Evolutionary conservation across 2,329 filamentous ascomycete genomes (phyloP), one percentile per base, ranked within the genome.

Genomic region (Hypoxylon sp.): DNA sequence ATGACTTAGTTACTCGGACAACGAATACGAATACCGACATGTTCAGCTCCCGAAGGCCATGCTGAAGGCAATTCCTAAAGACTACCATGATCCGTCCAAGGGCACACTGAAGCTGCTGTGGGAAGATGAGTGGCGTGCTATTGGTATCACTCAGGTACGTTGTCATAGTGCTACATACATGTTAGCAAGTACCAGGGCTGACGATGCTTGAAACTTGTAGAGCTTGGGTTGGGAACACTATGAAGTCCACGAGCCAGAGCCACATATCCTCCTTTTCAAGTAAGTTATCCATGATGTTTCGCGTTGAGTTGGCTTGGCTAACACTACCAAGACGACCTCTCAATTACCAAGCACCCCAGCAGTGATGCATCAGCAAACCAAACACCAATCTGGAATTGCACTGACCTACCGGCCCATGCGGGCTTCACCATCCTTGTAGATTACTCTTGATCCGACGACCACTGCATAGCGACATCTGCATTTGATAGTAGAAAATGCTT

Each of bases 211-310:
- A 48, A 58, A 43, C 23, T 11, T 48, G 53, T 78, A 98, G 94
- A 98, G 95, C 84, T 85, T 99, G 76, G 96, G 96, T 63, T 99
- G 96, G 96, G 95, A 98, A 80, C 96, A 99, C 81, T 99, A 99
- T 79, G 96, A 99, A 81, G 96, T 99, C 60, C 96, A 99, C 80
- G 96, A 98, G 81, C 96, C 96, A 46, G 96, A 99, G 83, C 96
- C 96, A 72, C 96, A 99, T 80, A 99, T 99, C 77, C 87, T 99
- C 60, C 88, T 99, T 32, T 99, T 99, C 88, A 99, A 99, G 95
- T 98, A 84, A 80, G 92, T 85, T 41, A 43, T 19, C 32, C 28
- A 25, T n/a, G 65, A 63, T 10, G 1, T 34, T 43, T 52, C 30
- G 45, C 25, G 46, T 19, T 48, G 2, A 6, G 11, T 28, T 13